Conservation (phyloP, 1,284 basidiomycete genomes). For the Ceratobasidium sp. region DNA sequence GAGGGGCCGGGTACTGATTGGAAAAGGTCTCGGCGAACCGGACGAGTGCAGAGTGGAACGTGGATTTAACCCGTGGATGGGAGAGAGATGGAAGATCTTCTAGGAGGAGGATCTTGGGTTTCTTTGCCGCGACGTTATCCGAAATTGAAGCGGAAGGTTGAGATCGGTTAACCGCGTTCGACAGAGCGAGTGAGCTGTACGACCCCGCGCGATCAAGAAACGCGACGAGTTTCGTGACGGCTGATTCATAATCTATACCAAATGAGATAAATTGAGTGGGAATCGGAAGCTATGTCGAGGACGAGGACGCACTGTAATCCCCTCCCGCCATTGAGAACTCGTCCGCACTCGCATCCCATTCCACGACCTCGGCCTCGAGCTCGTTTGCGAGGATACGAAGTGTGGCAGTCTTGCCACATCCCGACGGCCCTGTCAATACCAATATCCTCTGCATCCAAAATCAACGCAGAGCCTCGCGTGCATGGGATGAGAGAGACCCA, state of each 20-base stretch:
- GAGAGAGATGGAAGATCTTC: conserved; percentile 93
- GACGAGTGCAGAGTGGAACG: conserved; percentile 77
- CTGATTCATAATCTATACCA: conserved; percentile 62
- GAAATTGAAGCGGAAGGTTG: conserved; percentile 46
- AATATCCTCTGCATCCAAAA: conserved; percentile 71
- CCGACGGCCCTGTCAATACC: conserved; percentile 86
- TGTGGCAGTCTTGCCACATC: conserved; percentile 89
- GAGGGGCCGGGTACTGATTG: conserved; percentile 51
- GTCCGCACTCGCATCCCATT: conserved; percentile 77
- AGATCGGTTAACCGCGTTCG: conserved; percentile 6
- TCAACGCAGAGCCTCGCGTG: background rate
- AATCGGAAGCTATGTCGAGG: conserved; percentile 6
- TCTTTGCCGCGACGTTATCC: conserved; percentile 46
- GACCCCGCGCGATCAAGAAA: conserved; percentile 78
- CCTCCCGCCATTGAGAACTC: conserved; percentile 52
- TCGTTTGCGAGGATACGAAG: conserved; percentile 77
- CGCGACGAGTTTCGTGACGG: conserved; percentile 74
- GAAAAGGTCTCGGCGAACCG: conserved; percentile 58
- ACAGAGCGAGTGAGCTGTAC: conserved; percentile 64
- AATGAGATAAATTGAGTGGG: background rate
- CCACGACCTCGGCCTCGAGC: conserved; percentile 79
- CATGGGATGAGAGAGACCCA: conserved; percentile 53
- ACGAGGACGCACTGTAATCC: conserved; percentile 47
- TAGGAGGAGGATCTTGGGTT: conserved; percentile 72
- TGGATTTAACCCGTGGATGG: conserved; percentile 71